Conservation (phyloP, 1,139 yeast genomes). For the Suhomyces coccinellae region DNA sequence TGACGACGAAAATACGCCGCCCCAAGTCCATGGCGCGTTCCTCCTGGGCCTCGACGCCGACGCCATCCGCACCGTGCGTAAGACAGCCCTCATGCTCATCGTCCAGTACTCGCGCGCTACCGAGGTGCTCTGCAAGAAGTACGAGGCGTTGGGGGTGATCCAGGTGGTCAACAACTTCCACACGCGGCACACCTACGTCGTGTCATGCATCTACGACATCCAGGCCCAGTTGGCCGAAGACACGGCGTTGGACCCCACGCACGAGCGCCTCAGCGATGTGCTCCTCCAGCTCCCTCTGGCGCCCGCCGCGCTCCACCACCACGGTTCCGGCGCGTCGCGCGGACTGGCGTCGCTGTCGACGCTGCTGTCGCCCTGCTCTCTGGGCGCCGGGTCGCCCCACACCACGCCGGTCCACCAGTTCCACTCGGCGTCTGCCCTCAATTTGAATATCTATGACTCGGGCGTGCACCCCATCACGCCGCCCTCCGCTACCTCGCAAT, state of each 20-base stretch:
- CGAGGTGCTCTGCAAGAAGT: slow-evolving; percentile 56
- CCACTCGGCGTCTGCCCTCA: slow-evolving; percentile 10
- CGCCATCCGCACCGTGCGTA: slow-evolving; percentile 45
- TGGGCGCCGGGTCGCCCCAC: slow-evolving; percentile 10
- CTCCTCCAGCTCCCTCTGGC: slow-evolving; percentile 29
- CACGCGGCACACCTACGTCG: slow-evolving; percentile 25
- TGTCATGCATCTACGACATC: slow-evolving; percentile 29
- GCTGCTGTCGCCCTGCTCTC: slow-evolving; percentile 9
- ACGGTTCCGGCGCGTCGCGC: neutral
- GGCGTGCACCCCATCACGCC: slow-evolving; percentile 37
- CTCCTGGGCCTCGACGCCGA: slow-evolving; percentile 49
- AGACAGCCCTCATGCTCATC: slow-evolving; percentile 47
- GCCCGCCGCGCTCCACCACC: slow-evolving; percentile 3
- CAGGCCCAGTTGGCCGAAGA: slow-evolving; percentile 19
- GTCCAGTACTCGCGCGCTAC: slow-evolving; percentile 50
- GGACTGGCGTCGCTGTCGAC: slow-evolving; percentile 6
- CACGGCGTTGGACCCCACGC: slow-evolving; percentile 21
- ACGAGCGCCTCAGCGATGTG: slow-evolving; percentile 27
- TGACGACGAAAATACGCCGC: slow-evolving; percentile 41
- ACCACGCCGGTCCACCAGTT: slow-evolving; percentile 11
- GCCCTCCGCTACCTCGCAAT: slow-evolving; percentile 45
- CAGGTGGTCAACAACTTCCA: slow-evolving; percentile 41
- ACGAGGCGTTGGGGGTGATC: slow-evolving; percentile 45
- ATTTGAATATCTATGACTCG: slow-evolving; percentile 10
- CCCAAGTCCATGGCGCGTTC: slow-evolving; percentile 50